Percentiles rank a stretch among this genome's conserved stretches.
Evolutionary conservation across 495 filamentous ascomycete genomes (phyloP).

Genomic region (Penicillium lagena): DNA sequence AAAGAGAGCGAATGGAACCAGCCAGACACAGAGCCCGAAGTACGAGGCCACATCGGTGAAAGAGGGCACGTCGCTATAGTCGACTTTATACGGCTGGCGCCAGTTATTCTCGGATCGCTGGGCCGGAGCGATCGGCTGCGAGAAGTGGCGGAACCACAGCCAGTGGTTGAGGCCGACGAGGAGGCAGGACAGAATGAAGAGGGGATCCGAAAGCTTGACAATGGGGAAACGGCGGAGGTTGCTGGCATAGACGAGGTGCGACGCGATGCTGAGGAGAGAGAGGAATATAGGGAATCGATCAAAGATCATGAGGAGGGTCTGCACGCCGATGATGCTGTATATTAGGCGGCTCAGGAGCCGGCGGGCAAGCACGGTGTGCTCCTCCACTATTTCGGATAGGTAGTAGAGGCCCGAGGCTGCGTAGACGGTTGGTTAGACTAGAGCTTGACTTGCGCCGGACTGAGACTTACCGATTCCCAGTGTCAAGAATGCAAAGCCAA

Average conservation of each 20-base stretch:
- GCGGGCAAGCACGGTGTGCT: conserved; percentile 89
- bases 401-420: conserved; percentile 95
- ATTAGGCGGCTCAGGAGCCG: conserved; percentile 78
- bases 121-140: conserved; percentile 38
- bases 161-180: conserved; percentile 91
- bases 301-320: conserved; percentile 67
- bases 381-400: conserved; percentile 94
- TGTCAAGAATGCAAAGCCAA: conserved; percentile 91
- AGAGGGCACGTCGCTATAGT: conserved; percentile 55
- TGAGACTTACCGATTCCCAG: conserved; percentile 72
- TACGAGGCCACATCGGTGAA: conserved; percentile 96
- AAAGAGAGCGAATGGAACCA: conserved; percentile 92
- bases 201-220: conserved; percentile 80
- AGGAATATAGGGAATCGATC: conserved; percentile 78
- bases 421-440: too few relatives aligned
- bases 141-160: conserved; percentile 95
- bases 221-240: conserved; percentile 84
- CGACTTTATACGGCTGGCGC: conserved; percentile 53
- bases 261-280: conserved; percentile 68
- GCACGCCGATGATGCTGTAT: conserved; percentile 71
- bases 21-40: conserved; percentile 94
- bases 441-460: neutral
- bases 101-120: conserved; percentile 23
- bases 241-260: conserved; percentile 81
- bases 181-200: conserved; percentile 79